Base-by-base conservation (phyloP, 768 basidiomycete genomes). In the Auricularia heimuer region DNA sequence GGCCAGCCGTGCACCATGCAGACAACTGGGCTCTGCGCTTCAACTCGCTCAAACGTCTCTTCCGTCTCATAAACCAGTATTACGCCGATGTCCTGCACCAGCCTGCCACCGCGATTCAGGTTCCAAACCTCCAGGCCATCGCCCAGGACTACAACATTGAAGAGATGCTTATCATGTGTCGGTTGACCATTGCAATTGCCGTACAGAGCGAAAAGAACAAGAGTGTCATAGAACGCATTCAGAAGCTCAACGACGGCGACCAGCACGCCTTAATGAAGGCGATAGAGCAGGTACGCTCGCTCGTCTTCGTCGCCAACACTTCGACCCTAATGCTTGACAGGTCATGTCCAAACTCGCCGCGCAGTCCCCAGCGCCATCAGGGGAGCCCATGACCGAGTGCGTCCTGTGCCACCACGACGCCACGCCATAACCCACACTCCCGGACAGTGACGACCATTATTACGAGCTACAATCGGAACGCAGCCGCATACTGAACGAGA, bases 21-120 rank as follows among this genome's bases (percentile, higher is more conserved):
- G 92, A 93, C 71, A 94, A 92, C 75, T 96, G 93, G 93, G 90
- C 94, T 65, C 76, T 94, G 37, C 85, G 92, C 12, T 92, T 94
- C 75, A 87, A 82, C 74, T 75, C 88, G 8, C 82, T 95, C 67
- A 95, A 95, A 71, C 84, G 89, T 29, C 81, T 94, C 62, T 94
- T 92, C 75, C 83, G 93, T 56, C 83, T 94, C 45, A 88, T 94
- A 79, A 92, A 90, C 1, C 90, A 92, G 71, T 96, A 94, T 74
- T 90, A 89, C 70, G 83, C 86, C 61, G 88, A 94, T 74, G 83
- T 92, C 2, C 82, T 95, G 24, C 88, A 90, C 71, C 90, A 90
- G 64, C 88, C 89, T 0, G 88, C 89, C 1, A 81, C 82, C 54
- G 80, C 85, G 8, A 81, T 95, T 44, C 90, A 90, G 68, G 92